Evolutionary conservation across 768 basidiomycete species (phyloP), one percentile per base, ranked within the genome.

Genomic region (Paxillus rubicundulus): DNA sequence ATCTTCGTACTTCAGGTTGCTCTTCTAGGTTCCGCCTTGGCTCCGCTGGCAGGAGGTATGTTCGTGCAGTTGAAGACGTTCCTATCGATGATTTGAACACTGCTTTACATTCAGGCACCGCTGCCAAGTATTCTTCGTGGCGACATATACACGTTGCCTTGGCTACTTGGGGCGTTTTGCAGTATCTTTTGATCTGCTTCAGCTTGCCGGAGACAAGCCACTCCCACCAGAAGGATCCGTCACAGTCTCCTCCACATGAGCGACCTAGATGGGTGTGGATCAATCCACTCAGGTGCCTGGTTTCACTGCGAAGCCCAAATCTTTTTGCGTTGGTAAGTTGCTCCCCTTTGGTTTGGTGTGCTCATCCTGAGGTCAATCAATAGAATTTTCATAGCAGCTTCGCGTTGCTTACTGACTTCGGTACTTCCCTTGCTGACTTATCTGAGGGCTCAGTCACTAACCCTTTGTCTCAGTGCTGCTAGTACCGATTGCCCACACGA

Each of bases 131-230:
- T 55, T 72, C 71, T 4, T 85, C 84, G 0, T 86, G 85, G 84
- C 74, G 84, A 0, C 47, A 71, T 4, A 76, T 82, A 67, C 83
- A 86, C 61, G 60, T 67, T 16, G 60, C 57, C 0, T 54, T 85
- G 1, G 75, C 73, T 3, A 18, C 71, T 2, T 57, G 69, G n/a
- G 81, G 76, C 2, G 45, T 77, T 1, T 4, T 72, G 1, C 65
- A 70, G 2, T 73, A 78, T 42, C 13, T 73, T 9, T 52, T 64
- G 2, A 73, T 83, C 37, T 47, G 63, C 1, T 37, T 75, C 4
- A 73, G 72, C 33, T 74, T 84, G n/a, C 84, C 84, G 0, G 84
- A 86, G 57, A 86, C 84, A 4, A 78, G 74, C 49, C 79, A 82
- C 57, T 81, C 82, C 5, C 14, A 56, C 73, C 7, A 67, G 73